These are phyloP conservation scores for Suillus discolor DNA, from an alignment of 768 basidiomycete species.

Conservation along the genomic window DNA sequence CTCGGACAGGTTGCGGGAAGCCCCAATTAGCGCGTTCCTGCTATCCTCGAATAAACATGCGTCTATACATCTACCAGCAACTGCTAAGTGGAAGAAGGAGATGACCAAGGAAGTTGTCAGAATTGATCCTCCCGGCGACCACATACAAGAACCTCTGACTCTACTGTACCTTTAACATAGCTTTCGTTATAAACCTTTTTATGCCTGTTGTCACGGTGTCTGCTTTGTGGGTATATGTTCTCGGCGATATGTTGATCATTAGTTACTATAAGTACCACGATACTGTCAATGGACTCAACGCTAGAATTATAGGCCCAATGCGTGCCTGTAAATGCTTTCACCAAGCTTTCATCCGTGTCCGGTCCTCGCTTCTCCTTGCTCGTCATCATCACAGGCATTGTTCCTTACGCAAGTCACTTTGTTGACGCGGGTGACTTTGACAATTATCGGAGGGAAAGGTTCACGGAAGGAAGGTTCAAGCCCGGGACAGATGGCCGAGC, in stretches of 20 bases:
- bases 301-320: background rate
- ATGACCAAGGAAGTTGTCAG: background rate
- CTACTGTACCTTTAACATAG: background rate
- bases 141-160: background rate
- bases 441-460: background rate
- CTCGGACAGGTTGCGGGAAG: background rate
- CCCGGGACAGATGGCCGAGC: slow-evolving; percentile 77
- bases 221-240: background rate
- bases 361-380: background rate
- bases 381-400: background rate
- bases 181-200: background rate
- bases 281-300: background rate
- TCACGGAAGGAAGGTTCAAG: background rate
- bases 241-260: background rate
- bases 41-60: background rate
- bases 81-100: slow-evolving; percentile 10
- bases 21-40: slow-evolving; percentile 6
- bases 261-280: background rate
- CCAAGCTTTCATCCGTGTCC: background rate
- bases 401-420: too few species aligned
- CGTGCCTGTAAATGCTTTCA: background rate
- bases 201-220: background rate
- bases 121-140: background rate
- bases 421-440: too few species aligned
- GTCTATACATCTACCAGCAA: background rate